phyloP scores from a whole-genome alignment of 2,329 filamentous ascomycete genomes.

The Beauveria scarabaeidicola region DNA sequence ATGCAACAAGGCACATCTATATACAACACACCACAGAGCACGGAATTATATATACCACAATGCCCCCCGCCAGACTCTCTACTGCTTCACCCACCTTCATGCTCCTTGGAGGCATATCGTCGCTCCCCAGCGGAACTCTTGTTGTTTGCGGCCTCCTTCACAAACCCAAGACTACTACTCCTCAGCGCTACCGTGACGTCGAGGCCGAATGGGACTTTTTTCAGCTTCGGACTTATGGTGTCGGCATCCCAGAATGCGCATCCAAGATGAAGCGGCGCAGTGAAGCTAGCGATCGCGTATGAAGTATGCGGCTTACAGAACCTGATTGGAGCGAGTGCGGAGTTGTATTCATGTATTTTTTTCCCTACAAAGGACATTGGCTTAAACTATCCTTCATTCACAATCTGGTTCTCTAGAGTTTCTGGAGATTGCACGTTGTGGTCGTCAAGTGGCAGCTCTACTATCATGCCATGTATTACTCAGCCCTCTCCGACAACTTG shows the following conservation, averaged over 20 bases:
- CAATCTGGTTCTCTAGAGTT: no score
- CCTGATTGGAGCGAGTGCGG: not conserved
- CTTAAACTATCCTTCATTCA: no score
- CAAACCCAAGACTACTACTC: conserved; percentile 3
- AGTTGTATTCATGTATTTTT: no score
- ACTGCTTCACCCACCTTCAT: conserved; percentile 15
- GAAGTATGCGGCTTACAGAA: rapidly evolving
- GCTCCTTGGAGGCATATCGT: conserved; percentile 17
- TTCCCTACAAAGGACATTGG: no score
- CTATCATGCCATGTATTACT: no score
- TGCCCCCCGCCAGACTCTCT: conserved; percentile 8
- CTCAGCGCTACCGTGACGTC: not conserved
- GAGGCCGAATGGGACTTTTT: conserved; percentile 9
- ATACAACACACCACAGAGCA: not conserved
- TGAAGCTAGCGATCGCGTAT: not conserved
- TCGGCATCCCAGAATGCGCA: not conserved
- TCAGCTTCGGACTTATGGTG: conserved; percentile 1
- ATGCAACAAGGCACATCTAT: not conserved
- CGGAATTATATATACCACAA: not conserved
- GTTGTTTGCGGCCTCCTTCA: conserved; percentile 15
- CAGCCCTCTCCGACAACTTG: no score
- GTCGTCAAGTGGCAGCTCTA: no score
- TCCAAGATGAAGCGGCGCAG: conserved; percentile 4
- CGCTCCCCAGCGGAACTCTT: conserved; percentile 15
- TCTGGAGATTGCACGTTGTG: no score